These are phyloP conservation scores for Dalbergia cochinchinensis DNA, from an alignment of 306 rosid genomes.

Conservation along the genomic window DNA sequence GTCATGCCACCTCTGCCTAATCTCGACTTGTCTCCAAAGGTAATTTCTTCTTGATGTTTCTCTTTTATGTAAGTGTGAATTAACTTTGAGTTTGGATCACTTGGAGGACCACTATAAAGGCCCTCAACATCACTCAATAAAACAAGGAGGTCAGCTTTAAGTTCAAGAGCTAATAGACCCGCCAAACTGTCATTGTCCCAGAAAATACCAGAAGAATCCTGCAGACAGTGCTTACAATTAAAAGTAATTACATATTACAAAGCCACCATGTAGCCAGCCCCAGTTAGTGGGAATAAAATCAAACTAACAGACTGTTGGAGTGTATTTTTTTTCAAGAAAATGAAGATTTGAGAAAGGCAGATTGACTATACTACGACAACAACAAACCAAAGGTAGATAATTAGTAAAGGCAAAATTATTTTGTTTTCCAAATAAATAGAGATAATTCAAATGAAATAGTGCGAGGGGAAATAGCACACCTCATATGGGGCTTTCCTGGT, in stretches of 20 bases:
- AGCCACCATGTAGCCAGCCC: constrained; percentile 17
- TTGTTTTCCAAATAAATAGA: neutral
- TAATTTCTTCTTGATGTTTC: constrained; percentile 82
- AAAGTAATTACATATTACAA: constrained; percentile 33
- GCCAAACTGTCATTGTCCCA: constrained; percentile 99
- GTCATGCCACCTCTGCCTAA: constrained; percentile 98
- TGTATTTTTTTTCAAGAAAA: neutral
- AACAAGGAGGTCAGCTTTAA: constrained; percentile 94
- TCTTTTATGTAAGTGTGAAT: constrained; percentile 85
- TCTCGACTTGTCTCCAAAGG: constrained; percentile 97
- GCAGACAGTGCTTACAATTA: constrained; percentile 53
- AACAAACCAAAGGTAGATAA: neutral
- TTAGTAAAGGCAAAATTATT: constrained; percentile 8
- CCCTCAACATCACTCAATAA: constrained; percentile 97
- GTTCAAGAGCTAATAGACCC: constrained; percentile 82
- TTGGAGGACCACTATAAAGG: constrained; percentile 92
- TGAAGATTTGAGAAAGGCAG: neutral
- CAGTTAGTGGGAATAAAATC: constrained; percentile 10
- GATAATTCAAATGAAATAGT: constrained; percentile 28
- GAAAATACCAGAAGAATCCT: constrained; percentile 96
- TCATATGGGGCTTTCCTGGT: constrained; percentile 89
- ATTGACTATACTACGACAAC: constrained; percentile 2
- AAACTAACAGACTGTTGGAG: neutral
- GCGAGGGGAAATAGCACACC: constrained; percentile 52
- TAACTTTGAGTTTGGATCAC: constrained; percentile 82